phyloP scores from a whole-genome alignment of 306 rosid genomes.

The Gillenia trifoliata region DNA sequence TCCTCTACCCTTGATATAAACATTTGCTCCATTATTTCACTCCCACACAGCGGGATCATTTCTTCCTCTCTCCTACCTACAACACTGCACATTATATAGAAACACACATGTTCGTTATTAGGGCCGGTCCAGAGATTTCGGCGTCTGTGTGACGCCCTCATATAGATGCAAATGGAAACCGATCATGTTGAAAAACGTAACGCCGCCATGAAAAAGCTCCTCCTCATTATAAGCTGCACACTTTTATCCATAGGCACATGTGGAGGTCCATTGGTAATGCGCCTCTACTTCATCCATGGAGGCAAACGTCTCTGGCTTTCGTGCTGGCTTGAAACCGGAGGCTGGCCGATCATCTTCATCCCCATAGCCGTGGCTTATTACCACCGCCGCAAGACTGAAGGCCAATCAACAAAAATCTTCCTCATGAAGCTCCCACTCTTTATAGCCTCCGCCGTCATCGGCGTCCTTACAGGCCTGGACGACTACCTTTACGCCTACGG shows the following conservation, averaged over 20 bases:
- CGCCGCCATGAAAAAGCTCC: constrained; percentile 12
- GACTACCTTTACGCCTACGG: constrained; percentile 67
- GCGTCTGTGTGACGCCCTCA: background rate
- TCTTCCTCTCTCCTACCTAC: background rate
- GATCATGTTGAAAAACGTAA: constrained; percentile 4
- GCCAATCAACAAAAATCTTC: constrained; percentile 7
- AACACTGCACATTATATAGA: background rate
- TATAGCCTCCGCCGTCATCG: constrained; percentile 35
- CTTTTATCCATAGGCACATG: constrained; percentile 38
- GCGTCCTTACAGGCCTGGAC: constrained; percentile 56
- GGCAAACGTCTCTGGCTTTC: constrained; percentile 73
- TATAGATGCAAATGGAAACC: background rate
- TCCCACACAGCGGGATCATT: background rate
- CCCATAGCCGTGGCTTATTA: constrained; percentile 39
- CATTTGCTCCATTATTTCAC: background rate
- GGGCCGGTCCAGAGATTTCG: background rate
- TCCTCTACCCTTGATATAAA: too few species aligned
- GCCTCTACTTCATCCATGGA: constrained; percentile 78
- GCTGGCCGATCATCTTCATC: constrained; percentile 54
- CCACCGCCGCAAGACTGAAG: constrained; percentile 27
- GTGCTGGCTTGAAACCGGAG: constrained; percentile 56
- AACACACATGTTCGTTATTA: background rate
- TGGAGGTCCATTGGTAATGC: constrained; percentile 64
- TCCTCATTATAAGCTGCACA: constrained; percentile 24
- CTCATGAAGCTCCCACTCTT: constrained; percentile 41